Base-by-base conservation (phyloP, 352 stramenopile genomes). In the Globisporangium irregulare region DNA sequence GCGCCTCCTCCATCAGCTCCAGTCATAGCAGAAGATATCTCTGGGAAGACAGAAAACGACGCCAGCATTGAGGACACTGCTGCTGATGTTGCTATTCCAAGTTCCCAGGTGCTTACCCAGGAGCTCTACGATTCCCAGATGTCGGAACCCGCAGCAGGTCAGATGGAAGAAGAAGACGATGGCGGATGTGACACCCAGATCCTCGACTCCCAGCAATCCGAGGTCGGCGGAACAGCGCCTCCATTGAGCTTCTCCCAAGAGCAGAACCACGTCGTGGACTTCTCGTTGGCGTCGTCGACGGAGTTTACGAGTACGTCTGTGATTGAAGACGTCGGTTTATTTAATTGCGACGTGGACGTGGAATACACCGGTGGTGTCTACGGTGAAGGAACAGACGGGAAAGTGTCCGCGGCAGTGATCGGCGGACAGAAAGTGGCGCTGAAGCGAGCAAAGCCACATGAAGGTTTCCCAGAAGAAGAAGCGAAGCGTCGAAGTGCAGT, bases 331-430 rank as follows among this genome's bases (percentile, higher is more conserved):
- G 87, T 95, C 20, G 87, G 87, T 0, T 59, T 95, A 34, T 95
- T 95, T 71, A 95, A 95, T 64, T 95, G 87, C 55, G 82, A 92
- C 56, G 67, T 67, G 7, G 87, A 95, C 46, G 87, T 91, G 24
- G 85, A 95, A 69, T 95, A 89, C 64, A 90, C 87, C 12, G 87
- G 87, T 54, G 85, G 87, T 15, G 75, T 93, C 29, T 95, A 95
- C 60, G 87, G 87, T 38, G 87, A 95, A 90, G 87, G 87, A 24
- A 95, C 87, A 0, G 87, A 95, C 57, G 87, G 87, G 34, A 92
- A 92, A 59, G 87, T 95, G 38, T 81, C 77, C 8, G 87, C 87
- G 20, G 85, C 84, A 18, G 86, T 91, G 62, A 89, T 95, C 36
- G 76, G 82, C 20, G 87, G 85, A 0, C 87, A 93, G 24, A 95